These are phyloP conservation scores for Piper betle DNA, from an alignment of 164 flowering plant genomes.

Conservation along the genomic window DNA sequence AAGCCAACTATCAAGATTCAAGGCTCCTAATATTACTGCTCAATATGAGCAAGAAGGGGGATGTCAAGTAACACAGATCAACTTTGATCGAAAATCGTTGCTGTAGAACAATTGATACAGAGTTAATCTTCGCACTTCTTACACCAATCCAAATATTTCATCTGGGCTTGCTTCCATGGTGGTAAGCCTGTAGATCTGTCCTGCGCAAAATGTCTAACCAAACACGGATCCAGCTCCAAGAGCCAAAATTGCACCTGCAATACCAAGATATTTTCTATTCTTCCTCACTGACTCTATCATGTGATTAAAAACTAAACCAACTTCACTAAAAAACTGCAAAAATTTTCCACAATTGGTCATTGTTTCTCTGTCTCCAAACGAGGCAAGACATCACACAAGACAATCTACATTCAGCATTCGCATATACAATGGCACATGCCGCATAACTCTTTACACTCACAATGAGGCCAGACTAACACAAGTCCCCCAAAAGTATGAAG, in stretches of 20 bases:
- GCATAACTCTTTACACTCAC: too few relatives aligned
- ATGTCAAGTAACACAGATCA: background rate
- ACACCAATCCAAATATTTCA: constrained; percentile 86
- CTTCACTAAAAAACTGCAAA: background rate
- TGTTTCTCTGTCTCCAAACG: too few relatives aligned
- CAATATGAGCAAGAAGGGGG: background rate
- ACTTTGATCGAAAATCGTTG: background rate
- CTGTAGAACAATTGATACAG: too few relatives aligned
- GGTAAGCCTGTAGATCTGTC: constrained; percentile 79
- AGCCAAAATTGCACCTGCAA: constrained; percentile 64
- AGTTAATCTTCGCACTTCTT: constrained; percentile 24
- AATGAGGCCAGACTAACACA: too few relatives aligned
- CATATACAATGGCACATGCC: too few relatives aligned
- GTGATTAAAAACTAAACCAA: background rate
- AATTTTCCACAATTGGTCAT: too few relatives aligned
- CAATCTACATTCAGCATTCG: too few relatives aligned
- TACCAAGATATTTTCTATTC: background rate
- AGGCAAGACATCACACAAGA: too few relatives aligned
- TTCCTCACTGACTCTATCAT: too few relatives aligned
- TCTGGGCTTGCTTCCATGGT: constrained; percentile 66
- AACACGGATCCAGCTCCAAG: constrained; percentile 59
- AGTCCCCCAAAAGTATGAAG: too few relatives aligned
- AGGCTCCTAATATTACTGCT: background rate
- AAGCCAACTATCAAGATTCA: background rate
- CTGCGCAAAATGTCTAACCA: constrained; percentile 67